Evolutionary conservation across 1,139 yeast genomes (phyloP), one percentile per base, ranked within the genome.

Genomic region (Scheffersomyces titani): DNA sequence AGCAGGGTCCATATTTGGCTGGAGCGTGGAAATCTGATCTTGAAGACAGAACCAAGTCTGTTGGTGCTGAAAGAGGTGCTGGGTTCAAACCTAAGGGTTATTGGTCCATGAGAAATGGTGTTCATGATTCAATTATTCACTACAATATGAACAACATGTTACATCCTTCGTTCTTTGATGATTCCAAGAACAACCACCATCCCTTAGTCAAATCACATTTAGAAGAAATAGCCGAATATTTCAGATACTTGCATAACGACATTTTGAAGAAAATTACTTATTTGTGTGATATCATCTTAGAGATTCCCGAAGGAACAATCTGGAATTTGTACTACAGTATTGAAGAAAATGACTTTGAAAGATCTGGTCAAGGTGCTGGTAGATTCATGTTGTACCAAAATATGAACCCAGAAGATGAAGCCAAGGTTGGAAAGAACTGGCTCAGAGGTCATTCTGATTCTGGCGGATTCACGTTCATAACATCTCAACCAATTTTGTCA

Each of bases 21-120:
- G 75, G 75, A 2, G 72, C 74, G 3, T 57, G 60, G 60, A 57
- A 55, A 47, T 58, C 61, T 1, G 62, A 60, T 51, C 53, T 54
- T 52, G 62, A 60, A 44, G 60, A 60, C 50, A 50, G 62, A 5
- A 44, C 56, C 24, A 49, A 48, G 7, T 57, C 59, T 6, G 53
- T 52, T 6, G 62, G 75, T 6, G 75, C 70, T 47, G 75, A 71
- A 57, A 57, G 73, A 45, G 75, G 72, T 11, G 63, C 71, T 6
- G 75, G 75, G 0, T 72, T 67, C 57, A 72, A 71, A 56, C 75
- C 75, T 21, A 65, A 67, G 52, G 70, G 72, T 7, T 71, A 71
- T 56, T 72, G 75, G 75, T 63, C 72, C 19, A 70, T 71, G 75
- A 64, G 70, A 55, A 69, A 71, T 54, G 73, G 74, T 2, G 74